Base-by-base conservation (phyloP, 768 basidiomycete species). In the Tephrocybe sp. region DNA sequence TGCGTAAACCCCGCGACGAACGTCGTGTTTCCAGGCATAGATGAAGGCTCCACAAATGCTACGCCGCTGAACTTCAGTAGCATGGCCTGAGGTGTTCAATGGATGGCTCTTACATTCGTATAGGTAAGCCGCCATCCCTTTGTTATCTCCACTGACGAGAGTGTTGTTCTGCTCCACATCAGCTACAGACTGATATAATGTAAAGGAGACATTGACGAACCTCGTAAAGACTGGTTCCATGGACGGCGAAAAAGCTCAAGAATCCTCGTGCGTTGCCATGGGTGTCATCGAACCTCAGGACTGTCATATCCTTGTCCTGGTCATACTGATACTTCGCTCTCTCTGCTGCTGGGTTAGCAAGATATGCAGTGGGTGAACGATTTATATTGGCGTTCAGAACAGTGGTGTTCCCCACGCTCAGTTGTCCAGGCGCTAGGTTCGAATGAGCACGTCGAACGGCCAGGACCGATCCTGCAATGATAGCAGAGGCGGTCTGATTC, bases 71-170 rank as follows among this genome's bases (percentile, higher is more conserved):
- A 57, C 41, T 33, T 57, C 30, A 51, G 44, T 43, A 33, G 36
- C 39, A 38, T 47, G 39, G 42, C 32, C 26, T 35, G 26, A 17
- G n/a, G 33, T 26, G 22, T 23, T n/a, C 19, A 23, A 8, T 14
- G 32, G 47, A 49, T 22, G 13, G 34, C 44, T 1, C 76, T 44
- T 51, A 85, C 85, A 69, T 74, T 91, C 89, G 53, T 88, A 92
- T 14, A 90, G 63, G 64, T 79, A 85, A 7, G 87, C 87, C 3
- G 89, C 87, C 87, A 91, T 89, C 35, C 89, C 89, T 64, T 92
- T 91, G 71, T 91, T 91, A 66, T 91, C 89, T 3, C 77, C 68
- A 64, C 87, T 89, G 26, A 91, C 78, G n/a, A 90, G 70, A 0
- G 88, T 89, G 55, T 89, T 91, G 62, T 91, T 92, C 86, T 89